Conservation (phyloP, 148 eudicot species). For the Limonium bicolor region DNA sequence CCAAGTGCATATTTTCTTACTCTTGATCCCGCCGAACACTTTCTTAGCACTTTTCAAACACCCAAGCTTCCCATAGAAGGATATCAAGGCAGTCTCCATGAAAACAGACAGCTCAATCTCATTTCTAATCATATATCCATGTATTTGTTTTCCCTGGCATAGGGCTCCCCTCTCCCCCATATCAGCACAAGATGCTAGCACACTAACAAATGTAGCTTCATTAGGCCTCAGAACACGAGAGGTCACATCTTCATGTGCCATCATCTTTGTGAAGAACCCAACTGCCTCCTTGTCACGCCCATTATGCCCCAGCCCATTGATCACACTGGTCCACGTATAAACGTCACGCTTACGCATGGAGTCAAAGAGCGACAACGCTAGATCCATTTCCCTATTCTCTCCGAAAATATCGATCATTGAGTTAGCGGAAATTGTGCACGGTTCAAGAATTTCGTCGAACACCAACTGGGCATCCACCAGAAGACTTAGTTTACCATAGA, state of each 20-base stretch:
- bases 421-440: constrained; percentile 31
- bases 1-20: constrained; percentile 37
- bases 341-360: constrained; percentile 31
- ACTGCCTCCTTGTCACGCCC: constrained; percentile 21
- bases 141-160: constrained; percentile 43
- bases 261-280: constrained; percentile 27
- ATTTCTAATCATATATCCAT: constrained; percentile 40
- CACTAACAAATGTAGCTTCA: constrained; percentile 51
- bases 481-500: constrained; percentile 16
- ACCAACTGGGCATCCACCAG: constrained; percentile 16
- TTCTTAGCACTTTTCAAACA: constrained; percentile 20
- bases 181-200: constrained; percentile 37
- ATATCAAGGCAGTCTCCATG: constrained; percentile 33
- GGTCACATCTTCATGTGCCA: constrained; percentile 18
- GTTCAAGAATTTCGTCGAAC: constrained; percentile 34
- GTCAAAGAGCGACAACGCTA: constrained; percentile 24
- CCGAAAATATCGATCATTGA: constrained; percentile 42
- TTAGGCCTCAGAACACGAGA: constrained; percentile 23
- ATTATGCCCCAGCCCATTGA: constrained; percentile 28
- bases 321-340: constrained; percentile 50
- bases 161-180: constrained; percentile 14
- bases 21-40: constrained; percentile 21
- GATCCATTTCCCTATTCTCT: constrained; percentile 30
- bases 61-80: constrained; percentile 43
- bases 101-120: constrained; percentile 21